Percentiles rank a stretch among this genome's conserved stretches.
Evolutionary conservation across 2,329 filamentous ascomycete genomes (phyloP).

Genomic region (Penicillium sp.): DNA sequence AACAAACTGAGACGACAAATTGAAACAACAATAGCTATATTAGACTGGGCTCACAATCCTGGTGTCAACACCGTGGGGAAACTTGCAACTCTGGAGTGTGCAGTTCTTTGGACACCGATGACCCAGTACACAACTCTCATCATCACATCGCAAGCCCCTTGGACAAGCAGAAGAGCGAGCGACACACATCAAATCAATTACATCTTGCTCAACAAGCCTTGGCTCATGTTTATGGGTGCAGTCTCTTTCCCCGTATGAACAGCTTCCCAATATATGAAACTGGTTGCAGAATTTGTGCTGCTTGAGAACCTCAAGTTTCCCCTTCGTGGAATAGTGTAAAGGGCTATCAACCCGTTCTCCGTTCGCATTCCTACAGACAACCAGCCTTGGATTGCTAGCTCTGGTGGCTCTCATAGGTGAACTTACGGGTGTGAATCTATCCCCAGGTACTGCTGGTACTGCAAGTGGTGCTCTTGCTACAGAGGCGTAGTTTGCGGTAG

Average conservation of each 20-base stretch:
- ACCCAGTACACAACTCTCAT: conserved; percentile 27
- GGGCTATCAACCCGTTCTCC: conserved; percentile 26
- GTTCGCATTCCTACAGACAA: conserved; percentile 3
- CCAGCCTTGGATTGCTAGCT: background rate
- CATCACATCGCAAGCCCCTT: conserved; percentile 28
- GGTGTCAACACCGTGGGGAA: conserved; percentile 26
- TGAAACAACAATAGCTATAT: too few relatives aligned
- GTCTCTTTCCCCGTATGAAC: conserved; percentile 8
- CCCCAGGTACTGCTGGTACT: background rate
- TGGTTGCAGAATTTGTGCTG: conserved; percentile 35
- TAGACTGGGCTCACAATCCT: conserved; percentile 10
- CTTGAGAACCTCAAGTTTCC: conserved; percentile 26
- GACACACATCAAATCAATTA: conserved; percentile 31
- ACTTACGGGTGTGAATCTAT: background rate
- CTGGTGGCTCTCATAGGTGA: background rate
- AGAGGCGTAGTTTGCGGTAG: conserved; percentile 16
- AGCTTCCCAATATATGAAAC: conserved; percentile 31
- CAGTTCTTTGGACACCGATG: conserved; percentile 27
- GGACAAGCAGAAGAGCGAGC: conserved; percentile 31
- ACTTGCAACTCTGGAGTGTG: conserved; percentile 21
- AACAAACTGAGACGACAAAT: too few relatives aligned
- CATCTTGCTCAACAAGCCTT: conserved; percentile 19
- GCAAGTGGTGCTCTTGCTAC: conserved; percentile 3
- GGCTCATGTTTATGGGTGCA: conserved; percentile 32
- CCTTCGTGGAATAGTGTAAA: conserved; percentile 15